phyloP scores from a whole-genome alignment of 768 basidiomycete species.

The Fomitopsis serialis region DNA sequence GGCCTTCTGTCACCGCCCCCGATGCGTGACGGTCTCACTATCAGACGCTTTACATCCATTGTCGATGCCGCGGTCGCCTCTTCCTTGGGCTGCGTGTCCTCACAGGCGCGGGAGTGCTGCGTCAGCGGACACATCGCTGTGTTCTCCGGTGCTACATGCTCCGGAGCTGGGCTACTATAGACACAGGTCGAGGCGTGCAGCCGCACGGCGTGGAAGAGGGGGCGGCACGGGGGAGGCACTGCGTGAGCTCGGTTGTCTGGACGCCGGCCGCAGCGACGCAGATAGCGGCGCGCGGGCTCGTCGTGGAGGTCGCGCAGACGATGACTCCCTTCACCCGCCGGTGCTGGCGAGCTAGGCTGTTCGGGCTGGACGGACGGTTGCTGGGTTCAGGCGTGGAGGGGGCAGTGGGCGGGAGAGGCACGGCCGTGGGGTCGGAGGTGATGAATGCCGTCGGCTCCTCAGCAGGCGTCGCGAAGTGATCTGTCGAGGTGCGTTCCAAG shows the following conservation, averaged over 20 bases:
- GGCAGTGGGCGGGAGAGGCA: constrained; percentile 16
- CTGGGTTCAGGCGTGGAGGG: constrained; percentile 8
- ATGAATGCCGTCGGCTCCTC: constrained; percentile 15
- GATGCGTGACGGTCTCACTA: background rate
- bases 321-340: background rate
- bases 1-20: background rate
- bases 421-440: constrained; percentile 5
- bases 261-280: background rate
- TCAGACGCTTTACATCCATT: too few relatives aligned
- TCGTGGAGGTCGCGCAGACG: too few relatives aligned
- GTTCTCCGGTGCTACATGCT: background rate
- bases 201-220: constrained; percentile 62
- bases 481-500: constrained; percentile 13
- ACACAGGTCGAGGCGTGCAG: constrained; percentile 41
- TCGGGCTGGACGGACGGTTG: background rate
- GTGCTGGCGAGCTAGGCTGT: background rate
- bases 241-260: constrained; percentile 7
- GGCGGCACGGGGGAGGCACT: constrained; percentile 36
- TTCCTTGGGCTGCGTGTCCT: background rate
- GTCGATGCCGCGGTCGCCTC: background rate
- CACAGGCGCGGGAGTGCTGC: too few relatives aligned
- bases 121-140: background rate
- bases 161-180: constrained; percentile 7
- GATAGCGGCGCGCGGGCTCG: background rate
- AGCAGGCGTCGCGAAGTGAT: constrained; percentile 20